phyloP scores from a whole-genome alignment of 2,329 filamentous ascomycete genomes.

The Calonectria pauciramosa region DNA sequence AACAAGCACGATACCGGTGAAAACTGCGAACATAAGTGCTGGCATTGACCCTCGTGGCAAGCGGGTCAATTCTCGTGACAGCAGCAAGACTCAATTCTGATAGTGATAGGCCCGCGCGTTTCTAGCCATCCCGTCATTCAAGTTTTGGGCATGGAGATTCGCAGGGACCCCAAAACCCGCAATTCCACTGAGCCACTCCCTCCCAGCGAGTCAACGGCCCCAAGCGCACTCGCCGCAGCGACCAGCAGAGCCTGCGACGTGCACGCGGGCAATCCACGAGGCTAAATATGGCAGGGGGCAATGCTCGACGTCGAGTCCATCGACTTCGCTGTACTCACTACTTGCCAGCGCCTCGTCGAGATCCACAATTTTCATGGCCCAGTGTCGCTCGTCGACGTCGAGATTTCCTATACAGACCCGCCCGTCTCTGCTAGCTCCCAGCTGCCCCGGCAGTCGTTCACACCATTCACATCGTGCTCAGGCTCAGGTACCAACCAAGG shows the following conservation, averaged over 20 bases:
- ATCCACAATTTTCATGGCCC: conserved; percentile 34
- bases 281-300: conserved; percentile 45
- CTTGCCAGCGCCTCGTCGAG: conserved; percentile 22
- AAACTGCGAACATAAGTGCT: background rate
- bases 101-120: conserved; percentile 14
- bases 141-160: conserved; percentile 37
- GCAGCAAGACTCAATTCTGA: conserved; percentile 12
- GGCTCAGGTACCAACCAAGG: conserved; percentile 19
- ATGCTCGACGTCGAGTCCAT: conserved; percentile 40
- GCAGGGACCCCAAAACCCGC: conserved; percentile 35
- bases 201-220: conserved; percentile 39
- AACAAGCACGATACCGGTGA: conserved; percentile 4
- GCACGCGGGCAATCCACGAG: conserved; percentile 48
- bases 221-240: conserved; percentile 13
- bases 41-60: conserved; percentile 11
- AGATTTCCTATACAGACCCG: conserved; percentile 9
- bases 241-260: conserved; percentile 25
- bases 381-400: conserved; percentile 16
- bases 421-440: background rate
- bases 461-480: conserved; percentile 13
- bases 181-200: conserved; percentile 38
- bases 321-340: conserved; percentile 24
- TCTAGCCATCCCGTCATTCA: conserved; percentile 9
- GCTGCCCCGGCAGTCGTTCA: conserved; percentile 23
- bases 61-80: conserved; percentile 18